phyloP scores from a whole-genome alignment of 1,284 basidiomycete genomes.

The Microbotryum silenes-acaulis region DNA sequence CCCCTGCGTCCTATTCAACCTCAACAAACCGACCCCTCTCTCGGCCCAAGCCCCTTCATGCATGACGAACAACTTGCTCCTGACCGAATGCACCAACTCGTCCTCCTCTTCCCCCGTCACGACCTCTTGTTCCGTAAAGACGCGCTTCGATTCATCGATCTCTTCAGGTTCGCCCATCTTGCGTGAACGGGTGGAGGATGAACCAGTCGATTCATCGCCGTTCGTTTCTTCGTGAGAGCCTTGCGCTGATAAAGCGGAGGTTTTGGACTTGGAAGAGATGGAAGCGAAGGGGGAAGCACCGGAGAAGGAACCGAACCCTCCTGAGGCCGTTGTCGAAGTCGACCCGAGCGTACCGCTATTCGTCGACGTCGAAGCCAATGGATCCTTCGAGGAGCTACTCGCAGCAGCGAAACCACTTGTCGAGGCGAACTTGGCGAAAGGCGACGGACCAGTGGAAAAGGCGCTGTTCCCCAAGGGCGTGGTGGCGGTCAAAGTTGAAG shows the following conservation, averaged over 20 bases:
- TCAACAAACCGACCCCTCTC: conserved; percentile 32
- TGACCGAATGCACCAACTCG: conserved; percentile 26
- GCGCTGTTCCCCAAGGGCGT: too few relatives aligned
- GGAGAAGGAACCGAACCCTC: conserved; percentile 12
- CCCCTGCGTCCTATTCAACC: conserved; percentile 24
- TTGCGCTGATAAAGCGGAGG: background rate
- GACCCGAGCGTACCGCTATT: too few relatives aligned
- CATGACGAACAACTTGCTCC: conserved; percentile 34
- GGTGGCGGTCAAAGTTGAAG: too few relatives aligned
- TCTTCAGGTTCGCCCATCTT: conserved; percentile 15
- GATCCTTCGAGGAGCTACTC: background rate
- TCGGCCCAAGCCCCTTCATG: conserved; percentile 32
- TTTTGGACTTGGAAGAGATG: conserved; percentile 7
- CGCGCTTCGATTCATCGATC: conserved; percentile 6
- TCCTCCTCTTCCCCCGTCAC: conserved; percentile 36
- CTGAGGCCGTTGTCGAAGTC: background rate
- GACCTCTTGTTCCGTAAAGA: conserved; percentile 27
- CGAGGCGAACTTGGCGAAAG: conserved; percentile 24
- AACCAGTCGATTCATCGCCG: background rate
- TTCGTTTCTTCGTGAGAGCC: too few relatives aligned
- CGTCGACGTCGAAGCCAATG: background rate
- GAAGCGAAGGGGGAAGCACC: conserved; percentile 17
- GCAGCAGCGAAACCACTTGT: conserved; percentile 23
- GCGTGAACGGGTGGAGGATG: background rate
- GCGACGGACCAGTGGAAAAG: conserved; percentile 3